Evolutionary conservation across 495 filamentous ascomycete genomes (phyloP), one percentile per base, ranked within the genome.

Genomic region (Talaromyces stipitatus): DNA sequence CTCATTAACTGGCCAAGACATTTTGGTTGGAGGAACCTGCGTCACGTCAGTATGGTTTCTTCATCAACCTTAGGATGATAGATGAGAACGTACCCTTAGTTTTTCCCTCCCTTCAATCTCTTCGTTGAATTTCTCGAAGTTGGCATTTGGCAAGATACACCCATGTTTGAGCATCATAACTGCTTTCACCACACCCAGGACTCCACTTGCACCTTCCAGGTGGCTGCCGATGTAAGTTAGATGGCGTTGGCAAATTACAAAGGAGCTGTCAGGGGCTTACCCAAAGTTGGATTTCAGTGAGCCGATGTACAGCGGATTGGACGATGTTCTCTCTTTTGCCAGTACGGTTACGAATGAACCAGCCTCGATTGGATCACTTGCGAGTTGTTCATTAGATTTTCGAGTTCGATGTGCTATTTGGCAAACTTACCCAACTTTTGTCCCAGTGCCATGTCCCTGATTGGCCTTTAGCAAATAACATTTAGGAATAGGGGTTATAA

Each of bases 361-460:
- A 0, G 70, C 64, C 53, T 82, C 79, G 1, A 78, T 59, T 0
- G 69, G 70, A 47, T 82, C 79, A 22, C 27, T 29, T 29, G n/a
- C n/a, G n/a, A n/a, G n/a, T n/a, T n/a, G 27, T 29, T 29, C 27
- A 29, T 29, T 29, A 29, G 27, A n/a, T 29, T 29, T 29, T 29
- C 3, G 27, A 29, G 27, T 8, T 29, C 8, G 27, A 29, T 29
- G 27, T 8, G 8, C 8, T 29, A 29, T 3, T 29, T 8, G 27
- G 8, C 27, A 29, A 29, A 29, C 27, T 29, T 29, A 29, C 3
- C 79, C 79, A n/a, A 72, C 66, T 14, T 61, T 58, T 0, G 79
- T 82, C 1, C 77, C 79, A 18, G 80, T 83, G 0, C 77, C 78
- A 57, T 82, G 79, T 24, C 67, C 73, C 45, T 82, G 27, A n/a